Evolutionary conservation across 2,329 filamentous ascomycete species (phyloP), one percentile per base, ranked within the genome.

Genomic region (Erysiphe pulchra): DNA sequence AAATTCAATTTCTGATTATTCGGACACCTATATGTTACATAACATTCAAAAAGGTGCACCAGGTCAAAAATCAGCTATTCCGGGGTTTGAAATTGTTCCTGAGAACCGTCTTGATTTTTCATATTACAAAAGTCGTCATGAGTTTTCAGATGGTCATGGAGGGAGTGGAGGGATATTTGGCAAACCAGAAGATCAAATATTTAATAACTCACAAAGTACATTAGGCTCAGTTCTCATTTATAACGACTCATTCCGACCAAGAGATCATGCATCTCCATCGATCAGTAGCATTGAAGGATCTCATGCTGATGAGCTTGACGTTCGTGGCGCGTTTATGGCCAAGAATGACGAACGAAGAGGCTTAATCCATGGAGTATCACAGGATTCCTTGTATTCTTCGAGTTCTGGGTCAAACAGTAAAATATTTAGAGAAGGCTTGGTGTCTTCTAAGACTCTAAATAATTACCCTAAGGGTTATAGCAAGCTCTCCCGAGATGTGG

Each of bases 81-180:
- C 78, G 0, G 83, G 84, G 0, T 94, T 94, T 60, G 87, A 95
- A 61, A 75, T 92, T 47, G 86, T 95, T 0, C 76, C 81, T 0
- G 87, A 95, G 62, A 79, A 93, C 60, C 71, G 84, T 1, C 72
- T 81, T 2, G 87, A 94, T 53, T 94, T 95, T 61, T 49, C 84
- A 49, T 87, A 84, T 62, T 95, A 77, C 68, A 94, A 92, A 62
- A 77, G 92, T 59, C 71, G 85, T 2, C 73, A 80, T 1, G 87
- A 94, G 53, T 94, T 94, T 61, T 75, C 76, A 1, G 78, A 85
- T 11, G 82, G 90, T 46, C 80, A 85, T 52, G 84, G 84, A n/a
- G 85, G 80, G 5, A 80, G 80, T 18, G 71, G 57, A 5, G 51
- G 73, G 31, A 65, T 77, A 7, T 78, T 72, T 50, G 79, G 78